Conservation (phyloP, 1,284 basidiomycete genomes). For the Cystobasidiaceae sp. region DNA sequence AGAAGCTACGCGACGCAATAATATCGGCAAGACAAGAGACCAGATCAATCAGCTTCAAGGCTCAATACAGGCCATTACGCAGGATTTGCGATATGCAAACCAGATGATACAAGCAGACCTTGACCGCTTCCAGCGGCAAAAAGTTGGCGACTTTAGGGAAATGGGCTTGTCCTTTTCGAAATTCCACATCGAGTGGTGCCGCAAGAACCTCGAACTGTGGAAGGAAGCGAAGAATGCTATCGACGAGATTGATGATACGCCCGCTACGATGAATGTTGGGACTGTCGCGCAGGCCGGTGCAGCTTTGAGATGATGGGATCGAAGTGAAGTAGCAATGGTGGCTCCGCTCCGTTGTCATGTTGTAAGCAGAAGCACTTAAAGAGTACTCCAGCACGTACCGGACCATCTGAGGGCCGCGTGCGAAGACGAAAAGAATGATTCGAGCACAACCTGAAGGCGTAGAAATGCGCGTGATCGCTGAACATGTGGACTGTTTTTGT, state of each 20-base stretch:
- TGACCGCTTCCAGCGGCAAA: conserved; percentile 96
- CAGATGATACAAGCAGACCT: conserved; percentile 95
- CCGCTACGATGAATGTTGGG: conserved; percentile 17
- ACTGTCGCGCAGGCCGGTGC: background rate
- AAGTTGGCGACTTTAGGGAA: conserved; percentile 88
- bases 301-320: no score
- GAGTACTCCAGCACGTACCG: no score
- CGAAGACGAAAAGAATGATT: no score
- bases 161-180: conserved; percentile 86
- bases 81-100: conserved; percentile 91
- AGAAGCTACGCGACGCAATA: conserved; percentile 84
- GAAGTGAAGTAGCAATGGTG: no score
- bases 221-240: conserved; percentile 89
- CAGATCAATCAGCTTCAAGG: conserved; percentile 93
- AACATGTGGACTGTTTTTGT: no score
- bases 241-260: conserved; percentile 62
- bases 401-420: no score
- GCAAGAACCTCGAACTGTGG: conserved; percentile 90
- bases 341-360: no score
- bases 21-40: conserved; percentile 89
- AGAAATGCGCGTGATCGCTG: no score
- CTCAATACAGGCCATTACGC: conserved; percentile 77
- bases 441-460: no score
- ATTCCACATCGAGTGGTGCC: conserved; percentile 88
- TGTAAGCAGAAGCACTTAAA: no score